Evolutionary conservation across 208 protist genomes (phyloP), one percentile per base, ranked within the genome.

Genomic region (Acanthamoeba castellanii): DNA sequence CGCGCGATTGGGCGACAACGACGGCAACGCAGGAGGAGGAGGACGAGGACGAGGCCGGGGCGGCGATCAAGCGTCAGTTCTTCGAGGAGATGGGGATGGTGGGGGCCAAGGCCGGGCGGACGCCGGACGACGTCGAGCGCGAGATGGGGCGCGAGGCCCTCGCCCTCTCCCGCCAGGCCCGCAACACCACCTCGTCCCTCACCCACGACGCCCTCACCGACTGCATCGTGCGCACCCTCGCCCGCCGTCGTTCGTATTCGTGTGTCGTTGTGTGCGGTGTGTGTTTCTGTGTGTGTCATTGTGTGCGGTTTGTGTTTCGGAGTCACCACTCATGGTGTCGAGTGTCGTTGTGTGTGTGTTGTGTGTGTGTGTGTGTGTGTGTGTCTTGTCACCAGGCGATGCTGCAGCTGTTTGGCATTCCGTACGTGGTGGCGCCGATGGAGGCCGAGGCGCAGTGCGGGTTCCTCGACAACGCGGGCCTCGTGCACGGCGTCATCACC

Each of bases 371-470:
- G n/a, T n/a, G n/a, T n/a, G n/a, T n/a, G n/a, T n/a, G n/a, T n/a
- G n/a, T n/a, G n/a, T n/a, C n/a, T n/a, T n/a, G n/a, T n/a, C n/a
- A n/a, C 27, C 50, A 96, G 78, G 59, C 96, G 50, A 22, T 97
- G 4, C 68, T 97, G 3, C 37, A 55, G 52, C 22, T 97, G 8
- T 97, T 97, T 95, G 96, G 96, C 20, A 95, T 97, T 55, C 96
- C 96, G 2, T 97, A 78, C 64, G 95, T 97, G 11, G 82, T 92
- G 8, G 64, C 95, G 37, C 96, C 96, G 8, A 94, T 84, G 2
- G 96, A 97, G 47, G 96, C 96, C n/a, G 96, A 97, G 45, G 93
- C 96, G 55, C 96, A 97, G 85, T 97, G 96, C 90, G 96, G 87
- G 7, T 70, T 66, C 18, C 18, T 97, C n/a, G 42, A 96, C 34